phyloP scores from a whole-genome alignment of 441 rosid genomes.

The Corymbia citriodora region DNA sequence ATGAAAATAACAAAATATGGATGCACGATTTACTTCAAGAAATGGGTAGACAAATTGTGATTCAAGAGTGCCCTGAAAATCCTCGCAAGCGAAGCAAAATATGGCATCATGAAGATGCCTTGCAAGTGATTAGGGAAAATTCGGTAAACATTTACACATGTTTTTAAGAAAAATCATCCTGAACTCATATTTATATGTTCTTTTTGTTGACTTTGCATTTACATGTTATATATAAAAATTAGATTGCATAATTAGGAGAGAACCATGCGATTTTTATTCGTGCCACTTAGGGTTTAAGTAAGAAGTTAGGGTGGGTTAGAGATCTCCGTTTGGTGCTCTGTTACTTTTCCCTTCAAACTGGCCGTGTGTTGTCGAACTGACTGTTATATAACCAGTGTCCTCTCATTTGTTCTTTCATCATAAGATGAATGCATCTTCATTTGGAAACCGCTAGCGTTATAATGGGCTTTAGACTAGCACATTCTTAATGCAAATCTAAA shows the following conservation, averaged over 20 bases:
- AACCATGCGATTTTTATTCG: neutral
- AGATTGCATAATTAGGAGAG: neutral
- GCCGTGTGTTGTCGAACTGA: neutral
- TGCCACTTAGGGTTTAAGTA: neutral
- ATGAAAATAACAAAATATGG: neutral
- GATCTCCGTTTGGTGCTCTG: neutral
- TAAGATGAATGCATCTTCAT: neutral
- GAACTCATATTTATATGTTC: neutral
- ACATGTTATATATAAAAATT: neutral
- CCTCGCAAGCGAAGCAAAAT: neutral
- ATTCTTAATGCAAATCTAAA: neutral
- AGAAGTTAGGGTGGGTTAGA: neutral
- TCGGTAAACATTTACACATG: neutral
- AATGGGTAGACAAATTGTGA: neutral
- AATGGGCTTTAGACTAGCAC: neutral
- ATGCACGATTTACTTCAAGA: neutral
- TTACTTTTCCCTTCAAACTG: neutral
- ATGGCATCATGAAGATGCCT: neutral
- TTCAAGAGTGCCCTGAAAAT: neutral
- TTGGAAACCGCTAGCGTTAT: neutral
- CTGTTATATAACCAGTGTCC: neutral
- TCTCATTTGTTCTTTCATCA: neutral
- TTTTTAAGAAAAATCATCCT: neutral
- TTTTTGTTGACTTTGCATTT: neutral
- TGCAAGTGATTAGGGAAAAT: neutral